A percentile compares a stretch with the other conserved stretches of the same genome.
These are phyloP conservation scores for Sinapis alba DNA, from an alignment of 441 rosid species.

Conservation along the genomic window DNA sequence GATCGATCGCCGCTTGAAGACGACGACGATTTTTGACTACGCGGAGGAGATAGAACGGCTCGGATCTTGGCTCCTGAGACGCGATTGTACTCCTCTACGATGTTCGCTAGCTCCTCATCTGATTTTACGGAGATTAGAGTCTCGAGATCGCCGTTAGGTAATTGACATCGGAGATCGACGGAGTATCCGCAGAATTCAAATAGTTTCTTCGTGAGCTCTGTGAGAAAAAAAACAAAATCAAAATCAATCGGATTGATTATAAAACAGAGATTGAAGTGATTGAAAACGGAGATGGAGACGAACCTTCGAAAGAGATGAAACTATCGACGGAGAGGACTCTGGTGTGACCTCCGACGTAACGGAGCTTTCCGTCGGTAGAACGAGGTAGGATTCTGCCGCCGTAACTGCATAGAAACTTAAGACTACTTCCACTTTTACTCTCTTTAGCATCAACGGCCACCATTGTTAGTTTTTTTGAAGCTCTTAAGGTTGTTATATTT, in stretches of 20 bases:
- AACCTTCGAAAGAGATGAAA: constrained; percentile 41
- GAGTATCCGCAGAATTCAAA: constrained; percentile 34
- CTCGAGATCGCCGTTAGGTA: constrained; percentile 82
- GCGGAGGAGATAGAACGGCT: constrained; percentile 60
- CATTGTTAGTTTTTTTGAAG: background rate
- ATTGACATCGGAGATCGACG: constrained; percentile 58
- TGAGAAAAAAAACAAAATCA: background rate
- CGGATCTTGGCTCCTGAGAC: constrained; percentile 52
- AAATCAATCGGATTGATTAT: background rate
- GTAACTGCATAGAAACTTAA: constrained; percentile 90
- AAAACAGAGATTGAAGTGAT: background rate
- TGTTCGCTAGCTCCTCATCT: constrained; percentile 61
- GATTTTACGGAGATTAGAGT: constrained; percentile 72
- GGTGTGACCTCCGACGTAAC: constrained; percentile 85
- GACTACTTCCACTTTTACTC: constrained; percentile 39
- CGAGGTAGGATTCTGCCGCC: constrained; percentile 89
- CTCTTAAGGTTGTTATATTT: background rate
- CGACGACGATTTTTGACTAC: constrained; percentile 51
- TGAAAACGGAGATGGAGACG: background rate
- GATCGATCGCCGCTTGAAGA: constrained; percentile 45
- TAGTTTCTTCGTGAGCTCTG: constrained; percentile 37
- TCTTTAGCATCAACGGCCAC: constrained; percentile 20
- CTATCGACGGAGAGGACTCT: constrained; percentile 81
- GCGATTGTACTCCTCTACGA: constrained; percentile 62
- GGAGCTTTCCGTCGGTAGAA: constrained; percentile 81